phyloP scores from a whole-genome alignment of 2,329 filamentous ascomycete genomes.

The Chrysoporthe austroafricana region DNA sequence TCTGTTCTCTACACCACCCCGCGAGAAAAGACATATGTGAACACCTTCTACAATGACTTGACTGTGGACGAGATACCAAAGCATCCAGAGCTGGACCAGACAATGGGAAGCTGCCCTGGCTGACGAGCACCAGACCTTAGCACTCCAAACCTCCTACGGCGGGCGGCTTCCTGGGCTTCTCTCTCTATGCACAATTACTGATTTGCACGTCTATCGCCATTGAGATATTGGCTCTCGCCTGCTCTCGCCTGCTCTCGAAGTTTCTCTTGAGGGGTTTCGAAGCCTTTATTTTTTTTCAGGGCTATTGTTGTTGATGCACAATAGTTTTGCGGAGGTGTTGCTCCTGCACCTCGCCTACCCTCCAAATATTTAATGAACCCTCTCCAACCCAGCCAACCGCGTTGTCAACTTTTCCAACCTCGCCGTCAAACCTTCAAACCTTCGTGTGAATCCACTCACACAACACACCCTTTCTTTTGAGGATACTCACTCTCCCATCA shows the following conservation, averaged over 20 bases:
- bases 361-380: background rate
- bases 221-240: background rate
- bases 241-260: background rate
- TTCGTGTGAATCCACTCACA: background rate
- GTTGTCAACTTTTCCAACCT: background rate
- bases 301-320: background rate
- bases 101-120: background rate
- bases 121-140: background rate
- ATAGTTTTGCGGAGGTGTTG: background rate
- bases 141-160: background rate
- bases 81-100: background rate
- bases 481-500: background rate
- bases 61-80: background rate
- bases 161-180: background rate
- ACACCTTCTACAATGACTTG: background rate
- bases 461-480: background rate
- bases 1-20: background rate
- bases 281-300: background rate
- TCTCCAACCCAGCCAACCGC: background rate
- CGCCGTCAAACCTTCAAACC: background rate
- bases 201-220: background rate
- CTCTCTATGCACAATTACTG: background rate
- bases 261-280: background rate
- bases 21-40: background rate
- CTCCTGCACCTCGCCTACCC: background rate